Evolutionary conservation across 2,329 filamentous ascomycete species (phyloP).

Genomic region (Septoria petroselini): DNA sequence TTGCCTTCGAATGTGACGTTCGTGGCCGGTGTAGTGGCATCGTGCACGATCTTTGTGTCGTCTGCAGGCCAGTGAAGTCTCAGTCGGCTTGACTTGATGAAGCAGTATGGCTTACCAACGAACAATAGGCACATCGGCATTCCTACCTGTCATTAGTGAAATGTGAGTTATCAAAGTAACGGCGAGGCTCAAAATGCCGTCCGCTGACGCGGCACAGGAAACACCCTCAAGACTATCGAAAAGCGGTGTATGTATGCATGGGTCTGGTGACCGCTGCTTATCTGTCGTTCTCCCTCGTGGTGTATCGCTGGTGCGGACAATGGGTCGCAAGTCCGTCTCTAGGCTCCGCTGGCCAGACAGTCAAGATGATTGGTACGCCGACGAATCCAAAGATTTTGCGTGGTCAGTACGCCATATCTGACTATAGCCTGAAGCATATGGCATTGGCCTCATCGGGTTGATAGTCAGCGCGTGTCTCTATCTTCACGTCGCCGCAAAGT

Average conservation of each 20-base stretch:
- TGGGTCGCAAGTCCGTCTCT: slow-evolving; percentile 63
- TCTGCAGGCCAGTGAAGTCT: slow-evolving; percentile 39
- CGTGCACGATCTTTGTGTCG: slow-evolving; percentile 59
- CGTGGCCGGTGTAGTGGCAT: slow-evolving; percentile 57
- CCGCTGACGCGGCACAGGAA: slow-evolving; percentile 26
- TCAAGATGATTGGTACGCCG: slow-evolving; percentile 54
- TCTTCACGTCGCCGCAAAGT: slow-evolving; percentile 53
- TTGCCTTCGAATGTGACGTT: slow-evolving; percentile 56
- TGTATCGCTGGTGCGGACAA: slow-evolving; percentile 60
- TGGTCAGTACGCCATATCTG: background rate
- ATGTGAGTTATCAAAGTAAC: slow-evolving; percentile 40
- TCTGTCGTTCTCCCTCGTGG: slow-evolving; percentile 57
- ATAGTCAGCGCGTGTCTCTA: slow-evolving; percentile 51
- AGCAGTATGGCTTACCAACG: background rate
- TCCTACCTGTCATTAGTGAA: slow-evolving; percentile 63
- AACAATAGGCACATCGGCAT: slow-evolving; percentile 54
- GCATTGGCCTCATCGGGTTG: slow-evolving; percentile 56
- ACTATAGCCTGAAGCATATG: slow-evolving; percentile 45
- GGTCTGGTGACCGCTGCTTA: slow-evolving; percentile 56
- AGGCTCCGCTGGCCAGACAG: slow-evolving; percentile 56
- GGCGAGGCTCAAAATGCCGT: background rate
- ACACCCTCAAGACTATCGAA: slow-evolving; percentile 57
- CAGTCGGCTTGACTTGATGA: background rate
- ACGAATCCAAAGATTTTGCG: background rate
- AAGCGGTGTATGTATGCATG: slow-evolving; percentile 60